These are phyloP conservation scores for Russula emetica DNA, from an alignment of 768 basidiomycete genomes.

Conservation along the genomic window DNA sequence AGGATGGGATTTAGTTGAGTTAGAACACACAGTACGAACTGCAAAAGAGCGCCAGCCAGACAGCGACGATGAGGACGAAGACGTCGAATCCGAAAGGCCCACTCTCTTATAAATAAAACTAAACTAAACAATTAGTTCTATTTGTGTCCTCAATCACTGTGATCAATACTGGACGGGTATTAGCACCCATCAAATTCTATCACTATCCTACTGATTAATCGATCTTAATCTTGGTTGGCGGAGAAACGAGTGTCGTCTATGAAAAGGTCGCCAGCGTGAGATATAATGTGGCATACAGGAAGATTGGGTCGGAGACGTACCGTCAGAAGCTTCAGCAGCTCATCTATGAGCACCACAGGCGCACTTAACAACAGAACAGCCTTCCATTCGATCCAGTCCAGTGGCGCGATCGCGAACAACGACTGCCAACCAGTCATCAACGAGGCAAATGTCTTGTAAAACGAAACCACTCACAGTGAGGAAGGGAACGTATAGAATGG, in stretches of 20 bases:
- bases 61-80: constrained; percentile 54
- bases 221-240: constrained; percentile 49
- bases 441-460: neutral
- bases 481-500: constrained; percentile 96
- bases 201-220: constrained; percentile 33
- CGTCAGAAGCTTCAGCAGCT: constrained; percentile 79
- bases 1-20: constrained; percentile 65
- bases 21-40: constrained; percentile 54
- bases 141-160: neutral
- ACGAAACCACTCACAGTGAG: constrained; percentile 62
- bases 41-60: constrained; percentile 44
- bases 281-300: constrained; percentile 5
- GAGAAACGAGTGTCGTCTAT: constrained; percentile 55
- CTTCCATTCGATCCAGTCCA: constrained; percentile 95
- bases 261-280: neutral
- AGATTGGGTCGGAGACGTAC: constrained; percentile 41
- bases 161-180: neutral
- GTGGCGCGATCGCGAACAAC: constrained; percentile 86
- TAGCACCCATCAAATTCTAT: neutral
- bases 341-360: constrained; percentile 88
- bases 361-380: constrained; percentile 84
- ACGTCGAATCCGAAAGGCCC: constrained; percentile 8
- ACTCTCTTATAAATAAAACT: neutral
- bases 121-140: neutral
- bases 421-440: constrained; percentile 41